Percentiles rank a stretch among this genome's conserved stretches.
Evolutionary conservation across 257 asterid genomes (phyloP).

Genomic region (Nemophila menziesii): DNA sequence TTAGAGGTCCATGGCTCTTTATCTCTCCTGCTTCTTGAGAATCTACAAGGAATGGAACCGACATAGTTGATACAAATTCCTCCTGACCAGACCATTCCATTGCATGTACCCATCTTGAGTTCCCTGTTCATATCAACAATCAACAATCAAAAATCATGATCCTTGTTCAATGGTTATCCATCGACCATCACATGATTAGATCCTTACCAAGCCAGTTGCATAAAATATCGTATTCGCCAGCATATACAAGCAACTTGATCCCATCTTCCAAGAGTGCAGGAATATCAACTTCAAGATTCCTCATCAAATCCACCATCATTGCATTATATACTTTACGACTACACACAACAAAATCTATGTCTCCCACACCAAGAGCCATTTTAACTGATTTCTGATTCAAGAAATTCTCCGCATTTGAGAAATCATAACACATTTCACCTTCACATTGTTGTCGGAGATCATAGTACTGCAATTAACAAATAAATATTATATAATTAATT

Average conservation of each 20-base stretch:
- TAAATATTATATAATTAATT: too few relatives aligned
- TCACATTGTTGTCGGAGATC: conserved; percentile 45
- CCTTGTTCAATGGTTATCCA: not conserved
- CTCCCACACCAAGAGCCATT: conserved; percentile 48
- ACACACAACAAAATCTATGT: conserved; percentile 49
- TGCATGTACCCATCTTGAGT: conserved; percentile 65
- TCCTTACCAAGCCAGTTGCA: conserved; percentile 54
- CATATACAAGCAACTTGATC: conserved; percentile 40
- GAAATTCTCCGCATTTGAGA: conserved; percentile 41
- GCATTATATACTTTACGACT: conserved; percentile 43
- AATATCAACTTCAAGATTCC: conserved; percentile 48
- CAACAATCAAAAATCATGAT: not conserved
- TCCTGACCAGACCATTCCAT: conserved; percentile 71
- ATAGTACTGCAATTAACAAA: conserved; percentile 28
- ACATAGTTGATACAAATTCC: conserved; percentile 30
- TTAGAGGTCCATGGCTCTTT: conserved; percentile 41
- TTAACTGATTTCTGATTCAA: conserved; percentile 36
- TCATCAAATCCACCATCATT: conserved; percentile 52
- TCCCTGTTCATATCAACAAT: conserved; percentile 29
- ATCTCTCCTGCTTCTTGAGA: conserved; percentile 43
- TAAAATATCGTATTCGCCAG: conserved; percentile 57
- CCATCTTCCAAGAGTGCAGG: conserved; percentile 54
- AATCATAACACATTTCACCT: conserved; percentile 45
- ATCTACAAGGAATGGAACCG: conserved; percentile 31
- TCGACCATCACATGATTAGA: too few relatives aligned